Evolutionary conservation across 257 asterid genomes (phyloP).

Genomic region (Solanum pinnatisectum): DNA sequence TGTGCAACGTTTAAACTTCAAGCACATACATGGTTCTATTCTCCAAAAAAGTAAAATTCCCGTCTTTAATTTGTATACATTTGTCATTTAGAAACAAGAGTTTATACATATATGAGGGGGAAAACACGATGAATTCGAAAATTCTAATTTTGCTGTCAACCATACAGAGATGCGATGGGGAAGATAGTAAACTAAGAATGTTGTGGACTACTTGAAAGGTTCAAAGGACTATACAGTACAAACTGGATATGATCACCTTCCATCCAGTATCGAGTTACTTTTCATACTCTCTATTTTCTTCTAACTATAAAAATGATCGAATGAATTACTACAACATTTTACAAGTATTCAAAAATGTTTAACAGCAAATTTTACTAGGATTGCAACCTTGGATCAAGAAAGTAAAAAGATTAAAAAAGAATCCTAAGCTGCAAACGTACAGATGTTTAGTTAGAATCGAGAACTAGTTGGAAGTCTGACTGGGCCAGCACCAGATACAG

Average conservation of each 20-base stretch:
- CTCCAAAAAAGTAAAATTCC: background rate
- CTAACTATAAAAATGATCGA: background rate
- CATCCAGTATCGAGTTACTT: background rate
- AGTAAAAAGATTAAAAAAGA: background rate
- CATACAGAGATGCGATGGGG: background rate
- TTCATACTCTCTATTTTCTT: background rate
- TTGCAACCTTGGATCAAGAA: background rate
- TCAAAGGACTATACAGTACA: background rate
- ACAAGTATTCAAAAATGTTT: background rate
- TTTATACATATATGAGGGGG: background rate
- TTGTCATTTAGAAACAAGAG: background rate
- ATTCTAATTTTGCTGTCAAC: background rate
- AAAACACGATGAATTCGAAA: background rate
- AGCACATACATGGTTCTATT: background rate
- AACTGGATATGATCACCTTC: background rate
- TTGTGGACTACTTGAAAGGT: background rate
- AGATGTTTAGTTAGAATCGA: conserved; percentile 36
- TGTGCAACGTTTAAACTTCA: background rate
- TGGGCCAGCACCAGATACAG: conserved; percentile 21
- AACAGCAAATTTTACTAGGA: background rate
- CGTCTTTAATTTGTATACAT: background rate
- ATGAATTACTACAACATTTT: background rate
- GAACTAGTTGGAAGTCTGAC: conserved; percentile 61
- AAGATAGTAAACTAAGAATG: background rate
- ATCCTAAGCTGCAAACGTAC: background rate